Evolutionary conservation across 176 grass and related monocot species (phyloP).

Genomic region (Carex scoparia): DNA sequence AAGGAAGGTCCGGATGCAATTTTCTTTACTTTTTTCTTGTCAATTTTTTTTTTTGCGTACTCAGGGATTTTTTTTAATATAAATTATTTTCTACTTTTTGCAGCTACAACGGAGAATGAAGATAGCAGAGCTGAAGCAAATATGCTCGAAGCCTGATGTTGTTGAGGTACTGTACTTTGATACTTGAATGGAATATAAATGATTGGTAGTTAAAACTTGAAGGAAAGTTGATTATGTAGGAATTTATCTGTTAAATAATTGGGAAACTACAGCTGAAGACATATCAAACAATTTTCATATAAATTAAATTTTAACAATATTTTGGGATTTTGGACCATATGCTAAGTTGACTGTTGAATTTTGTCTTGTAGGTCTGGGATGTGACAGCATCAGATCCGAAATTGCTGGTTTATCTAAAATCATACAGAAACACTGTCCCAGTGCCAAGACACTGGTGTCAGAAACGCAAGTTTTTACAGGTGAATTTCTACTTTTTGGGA

Average conservation of each 20-base stretch:
- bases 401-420: slow-evolving; percentile 73
- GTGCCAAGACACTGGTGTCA: slow-evolving; percentile 91
- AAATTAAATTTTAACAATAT: neutral
- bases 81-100: neutral
- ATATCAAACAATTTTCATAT: neutral
- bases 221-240: neutral
- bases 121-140: slow-evolving; percentile 84
- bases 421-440: slow-evolving; percentile 80
- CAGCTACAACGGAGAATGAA: slow-evolving; percentile 83
- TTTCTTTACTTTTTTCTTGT: neutral
- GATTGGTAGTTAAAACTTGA: neutral
- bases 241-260: neutral
- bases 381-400: slow-evolving; percentile 79
- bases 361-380: slow-evolving; percentile 67
- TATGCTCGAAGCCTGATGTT: slow-evolving; percentile 79
- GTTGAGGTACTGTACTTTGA: slow-evolving; percentile 49
- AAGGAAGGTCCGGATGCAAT: slow-evolving; percentile 50
- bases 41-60: neutral
- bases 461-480: slow-evolving; percentile 90
- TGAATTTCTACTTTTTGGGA: slow-evolving; percentile 22
- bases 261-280: neutral
- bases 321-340: neutral
- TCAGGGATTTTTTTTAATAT: neutral
- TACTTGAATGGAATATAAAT: neutral
- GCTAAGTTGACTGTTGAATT: neutral